phyloP scores from a whole-genome alignment of 2,329 filamentous ascomycete genomes.

The Pseudogymnoascus sp. region DNA sequence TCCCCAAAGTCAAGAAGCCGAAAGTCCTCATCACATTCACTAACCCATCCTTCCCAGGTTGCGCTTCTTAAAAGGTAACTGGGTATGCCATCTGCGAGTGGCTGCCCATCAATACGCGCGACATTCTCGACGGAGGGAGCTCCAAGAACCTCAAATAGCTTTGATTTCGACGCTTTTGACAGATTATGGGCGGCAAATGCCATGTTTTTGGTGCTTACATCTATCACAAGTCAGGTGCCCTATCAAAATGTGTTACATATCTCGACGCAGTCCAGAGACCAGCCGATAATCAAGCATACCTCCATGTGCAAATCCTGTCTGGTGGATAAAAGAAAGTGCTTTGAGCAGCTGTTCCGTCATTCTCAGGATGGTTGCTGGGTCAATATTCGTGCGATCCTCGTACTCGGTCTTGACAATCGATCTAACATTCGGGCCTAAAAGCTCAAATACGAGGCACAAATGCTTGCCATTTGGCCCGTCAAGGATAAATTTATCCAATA shows the following conservation, averaged over 20 bases:
- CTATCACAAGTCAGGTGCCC: slow-evolving; percentile 17
- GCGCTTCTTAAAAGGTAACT: slow-evolving; percentile 15
- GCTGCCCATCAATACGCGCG: not conserved
- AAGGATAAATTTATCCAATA: slow-evolving; percentile 28
- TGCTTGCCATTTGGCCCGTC: slow-evolving; percentile 31
- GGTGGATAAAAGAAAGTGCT: slow-evolving; percentile 26
- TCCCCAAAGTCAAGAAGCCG: slow-evolving; percentile 22
- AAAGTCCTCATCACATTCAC: slow-evolving; percentile 22
- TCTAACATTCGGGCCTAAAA: slow-evolving; percentile 28
- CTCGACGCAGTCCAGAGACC: not conserved
- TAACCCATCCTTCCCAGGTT: slow-evolving; percentile 17
- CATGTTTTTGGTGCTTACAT: slow-evolving; percentile 27
- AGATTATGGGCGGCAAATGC: slow-evolving; percentile 21
- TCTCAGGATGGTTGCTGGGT: slow-evolving; percentile 22
- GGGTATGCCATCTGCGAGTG: slow-evolving; percentile 15
- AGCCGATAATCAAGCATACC: slow-evolving; percentile 20
- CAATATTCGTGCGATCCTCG: slow-evolving; percentile 20
- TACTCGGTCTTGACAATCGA: slow-evolving; percentile 22
- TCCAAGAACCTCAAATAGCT: slow-evolving; percentile 16
- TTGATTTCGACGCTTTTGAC: slow-evolving; percentile 13
- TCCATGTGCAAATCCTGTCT: slow-evolving; percentile 26
- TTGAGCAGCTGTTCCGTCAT: slow-evolving; percentile 27
- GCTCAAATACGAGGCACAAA: slow-evolving; percentile 29
- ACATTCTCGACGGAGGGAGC: not conserved
- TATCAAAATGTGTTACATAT: slow-evolving; percentile 8